These are phyloP conservation scores for Colletotrichum agaves DNA, from an alignment of 2,329 filamentous ascomycete species.

Conservation along the genomic window DNA sequence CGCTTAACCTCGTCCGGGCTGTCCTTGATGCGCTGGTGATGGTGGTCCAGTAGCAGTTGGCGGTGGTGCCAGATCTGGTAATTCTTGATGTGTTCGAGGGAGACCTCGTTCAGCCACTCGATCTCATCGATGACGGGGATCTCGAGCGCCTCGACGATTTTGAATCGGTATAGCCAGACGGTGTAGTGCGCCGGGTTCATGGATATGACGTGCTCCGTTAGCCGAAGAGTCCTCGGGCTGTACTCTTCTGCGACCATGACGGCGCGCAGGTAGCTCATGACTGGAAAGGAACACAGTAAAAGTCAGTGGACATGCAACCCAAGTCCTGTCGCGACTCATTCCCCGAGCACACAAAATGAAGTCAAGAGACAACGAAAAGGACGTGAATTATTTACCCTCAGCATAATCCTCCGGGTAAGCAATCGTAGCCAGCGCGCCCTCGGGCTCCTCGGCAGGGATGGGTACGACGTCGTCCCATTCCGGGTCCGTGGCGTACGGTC, in stretches of 20 bases:
- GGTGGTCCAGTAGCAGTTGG: slow-evolving; percentile 71
- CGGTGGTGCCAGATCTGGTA: slow-evolving; percentile 96
- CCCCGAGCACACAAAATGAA: neutral
- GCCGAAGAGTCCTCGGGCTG: slow-evolving; percentile 78
- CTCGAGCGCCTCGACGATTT: slow-evolving; percentile 75
- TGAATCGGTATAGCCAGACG: slow-evolving; percentile 95
- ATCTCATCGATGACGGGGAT: slow-evolving; percentile 78
- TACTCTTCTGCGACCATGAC: slow-evolving; percentile 91
- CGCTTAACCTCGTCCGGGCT: slow-evolving; percentile 59
- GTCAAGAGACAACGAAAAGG: slow-evolving; percentile 8
- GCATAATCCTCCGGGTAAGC: slow-evolving; percentile 90
- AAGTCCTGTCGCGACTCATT: neutral
- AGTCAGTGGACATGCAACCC: slow-evolving; percentile 6
- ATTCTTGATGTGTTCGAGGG: slow-evolving; percentile 90
- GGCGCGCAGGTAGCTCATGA: slow-evolving; percentile 91
- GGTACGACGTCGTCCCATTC: slow-evolving; percentile 87
- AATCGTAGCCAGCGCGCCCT: slow-evolving; percentile 88
- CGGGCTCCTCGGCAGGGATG: slow-evolving; percentile 85
- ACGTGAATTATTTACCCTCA: slow-evolving; percentile 65
- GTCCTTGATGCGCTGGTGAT: slow-evolving; percentile 68
- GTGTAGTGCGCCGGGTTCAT: slow-evolving; percentile 99
- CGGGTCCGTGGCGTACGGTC: slow-evolving; percentile 72
- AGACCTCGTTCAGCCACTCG: slow-evolving; percentile 85
- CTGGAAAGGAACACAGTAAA: slow-evolving; percentile 51
- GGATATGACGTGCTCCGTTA: slow-evolving; percentile 90